A percentile compares a stretch with the other conserved stretches of the same genome.
phyloP scores from a whole-genome alignment of 2,329 filamentous ascomycete species.

The Aspergillus cejpii region DNA sequence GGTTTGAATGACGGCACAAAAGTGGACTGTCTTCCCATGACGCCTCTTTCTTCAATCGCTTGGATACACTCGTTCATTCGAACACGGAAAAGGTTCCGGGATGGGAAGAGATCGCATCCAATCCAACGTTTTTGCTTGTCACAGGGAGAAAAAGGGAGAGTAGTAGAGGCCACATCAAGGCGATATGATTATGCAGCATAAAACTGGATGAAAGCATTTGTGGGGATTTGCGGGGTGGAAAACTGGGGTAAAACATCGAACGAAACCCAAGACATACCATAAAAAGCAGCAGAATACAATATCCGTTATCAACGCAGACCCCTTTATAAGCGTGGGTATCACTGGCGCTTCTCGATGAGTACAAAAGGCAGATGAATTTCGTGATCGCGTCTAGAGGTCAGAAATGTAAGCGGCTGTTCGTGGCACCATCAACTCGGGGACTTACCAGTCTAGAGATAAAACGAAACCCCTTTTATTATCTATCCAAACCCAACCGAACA shows the following conservation, averaged over 20 bases:
- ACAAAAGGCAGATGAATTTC: conserved; percentile 18
- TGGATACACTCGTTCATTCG: background rate
- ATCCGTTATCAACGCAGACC: conserved; percentile 10
- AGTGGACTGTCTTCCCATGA: too few species aligned
- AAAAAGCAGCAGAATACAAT: conserved; percentile 11
- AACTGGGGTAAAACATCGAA: background rate
- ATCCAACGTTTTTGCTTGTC: background rate
- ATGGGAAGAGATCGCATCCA: too few species aligned
- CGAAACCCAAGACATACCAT: conserved; percentile 15
- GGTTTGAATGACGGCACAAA: too few species aligned
- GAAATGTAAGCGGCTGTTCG: conserved; percentile 9
- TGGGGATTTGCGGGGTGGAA: background rate
- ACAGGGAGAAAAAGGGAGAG: background rate
- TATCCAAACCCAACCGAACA: conserved; percentile 23
- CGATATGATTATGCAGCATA: background rate
- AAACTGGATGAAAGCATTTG: background rate
- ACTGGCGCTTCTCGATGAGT: conserved; percentile 9
- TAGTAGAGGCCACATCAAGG: background rate
- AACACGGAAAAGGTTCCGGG: background rate
- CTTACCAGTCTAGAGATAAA: conserved; percentile 31
- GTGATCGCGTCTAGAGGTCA: conserved; percentile 25
- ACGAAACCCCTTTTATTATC: conserved; percentile 22
- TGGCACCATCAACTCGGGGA: conserved; percentile 7
- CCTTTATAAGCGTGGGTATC: conserved; percentile 11
- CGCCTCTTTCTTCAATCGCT: background rate